Evolutionary conservation across 2,329 filamentous ascomycete species (phyloP).

Genomic region (Hymenoscyphus salicellus): DNA sequence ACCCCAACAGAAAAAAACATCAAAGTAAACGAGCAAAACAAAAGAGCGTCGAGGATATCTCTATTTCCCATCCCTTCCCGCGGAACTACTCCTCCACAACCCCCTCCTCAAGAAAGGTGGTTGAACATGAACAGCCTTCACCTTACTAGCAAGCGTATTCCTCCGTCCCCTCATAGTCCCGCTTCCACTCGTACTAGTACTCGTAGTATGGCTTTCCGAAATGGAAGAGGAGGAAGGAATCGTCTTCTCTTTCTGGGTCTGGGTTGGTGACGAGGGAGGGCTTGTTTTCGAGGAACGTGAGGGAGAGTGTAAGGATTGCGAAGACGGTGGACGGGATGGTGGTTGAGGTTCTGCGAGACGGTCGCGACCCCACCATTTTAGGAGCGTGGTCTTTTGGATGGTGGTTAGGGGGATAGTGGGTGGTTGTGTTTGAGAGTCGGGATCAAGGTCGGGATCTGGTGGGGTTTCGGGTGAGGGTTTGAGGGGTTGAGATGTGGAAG

Average conservation of each 20-base stretch:
- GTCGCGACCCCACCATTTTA: slow-evolving; percentile 12
- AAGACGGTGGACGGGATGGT: background rate
- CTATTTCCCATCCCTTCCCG: background rate
- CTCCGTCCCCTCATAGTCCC: background rate
- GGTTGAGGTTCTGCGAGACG: background rate
- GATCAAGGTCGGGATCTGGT: background rate
- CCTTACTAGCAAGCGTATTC: slow-evolving; percentile 1
- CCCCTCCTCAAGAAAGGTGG: slow-evolving; percentile 3
- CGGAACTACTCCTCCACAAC: background rate
- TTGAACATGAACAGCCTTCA: slow-evolving; percentile 6
- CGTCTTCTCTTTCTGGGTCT: background rate
- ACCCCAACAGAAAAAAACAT: no score
- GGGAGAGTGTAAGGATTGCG: background rate
- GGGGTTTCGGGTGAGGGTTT: background rate
- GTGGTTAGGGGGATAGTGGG: background rate
- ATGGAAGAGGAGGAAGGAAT: background rate
- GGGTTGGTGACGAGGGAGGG: background rate
- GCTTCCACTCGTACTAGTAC: background rate
- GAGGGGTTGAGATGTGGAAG: background rate
- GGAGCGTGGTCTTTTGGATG: slow-evolving; percentile 4
- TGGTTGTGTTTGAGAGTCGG: background rate
- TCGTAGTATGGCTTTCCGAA: background rate
- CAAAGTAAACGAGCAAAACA: no score
- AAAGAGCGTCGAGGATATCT: no score
- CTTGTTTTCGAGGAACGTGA: background rate